Base-by-base conservation (phyloP, 305 asterid genomes). In the Rubia tinctorum region DNA sequence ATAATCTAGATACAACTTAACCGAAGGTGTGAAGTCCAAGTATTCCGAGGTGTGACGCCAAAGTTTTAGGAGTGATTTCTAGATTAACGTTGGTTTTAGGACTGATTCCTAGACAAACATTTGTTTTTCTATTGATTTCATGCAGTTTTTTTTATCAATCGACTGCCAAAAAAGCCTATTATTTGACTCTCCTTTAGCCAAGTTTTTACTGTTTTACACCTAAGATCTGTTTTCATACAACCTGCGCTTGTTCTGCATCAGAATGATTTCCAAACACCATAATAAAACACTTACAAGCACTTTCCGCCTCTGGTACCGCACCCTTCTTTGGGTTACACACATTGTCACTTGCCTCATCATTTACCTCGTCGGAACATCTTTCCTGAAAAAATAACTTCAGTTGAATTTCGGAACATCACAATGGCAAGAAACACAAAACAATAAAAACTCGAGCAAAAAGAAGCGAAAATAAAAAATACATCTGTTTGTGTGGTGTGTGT, bases 281-380 rank as follows among this genome's bases (percentile, higher is more conserved):
- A 7, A 17, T 45, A 30, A 47, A 23, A 73, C 65, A 69, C 75
- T 60, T 69, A 76, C 79, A 10, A n/a, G 71, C 22, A 69, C 23
- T 75, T 61, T n/a, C 56, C n/a, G 75, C 25, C 55, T 69, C 71
- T 30, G 43, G 62, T 43, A 20, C 30, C 25, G 69, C 42, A 3
- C 5, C 69, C 45, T 45, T 60, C 58, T 30, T 59, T 3, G 20
- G 7, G 43, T 60, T 68, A 23, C 51, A 55, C 14, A 56, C 7
- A 8, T 45, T 34, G n/a, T 68, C 43, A 45, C 23, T 44, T 49
- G 58, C 60, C 58, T 69, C 71, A n/a, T 68, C 43, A 60, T 68
- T 59, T 37, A 67, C 67, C 58, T 69, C 75, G 14, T n/a, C 66
- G 22, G 65, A 53, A 44, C 53, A 44, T 62, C 59, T 42, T 44